These are phyloP conservation scores for Nemophila menziesii DNA, from an alignment of 257 asterid species.

Conservation along the genomic window DNA sequence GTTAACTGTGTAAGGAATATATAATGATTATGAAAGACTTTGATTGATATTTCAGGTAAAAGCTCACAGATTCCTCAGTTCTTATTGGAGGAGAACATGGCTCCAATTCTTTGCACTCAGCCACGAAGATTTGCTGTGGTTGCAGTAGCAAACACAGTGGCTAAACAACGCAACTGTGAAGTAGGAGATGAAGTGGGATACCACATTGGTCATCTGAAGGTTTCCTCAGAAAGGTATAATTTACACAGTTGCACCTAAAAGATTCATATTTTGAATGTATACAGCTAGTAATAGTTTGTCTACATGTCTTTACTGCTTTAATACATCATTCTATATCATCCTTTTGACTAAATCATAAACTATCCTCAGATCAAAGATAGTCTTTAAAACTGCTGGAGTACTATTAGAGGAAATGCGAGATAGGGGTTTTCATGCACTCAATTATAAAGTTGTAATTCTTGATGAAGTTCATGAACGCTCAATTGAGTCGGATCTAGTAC, in stretches of 20 bases:
- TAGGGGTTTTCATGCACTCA: slow-evolving; percentile 75
- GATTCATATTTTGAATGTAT: background rate
- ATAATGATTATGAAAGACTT: background rate
- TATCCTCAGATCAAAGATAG: slow-evolving; percentile 59
- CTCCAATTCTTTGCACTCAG: slow-evolving; percentile 86
- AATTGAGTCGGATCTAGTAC: slow-evolving; percentile 93
- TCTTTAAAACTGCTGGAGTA: slow-evolving; percentile 96
- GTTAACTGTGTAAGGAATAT: too few relatives aligned
- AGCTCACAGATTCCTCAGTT: slow-evolving; percentile 98
- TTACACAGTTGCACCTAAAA: background rate
- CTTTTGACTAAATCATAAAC: background rate
- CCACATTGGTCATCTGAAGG: slow-evolving; percentile 92
- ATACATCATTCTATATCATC: background rate
- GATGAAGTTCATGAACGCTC: slow-evolving; percentile 99
- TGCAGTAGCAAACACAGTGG: slow-evolving; percentile 93
- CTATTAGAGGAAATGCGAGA: slow-evolving; percentile 96
- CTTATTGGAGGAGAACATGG: slow-evolving; percentile 62
- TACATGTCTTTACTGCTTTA: background rate
- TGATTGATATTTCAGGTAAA: slow-evolving; percentile 40
- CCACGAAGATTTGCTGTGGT: slow-evolving; percentile 99
- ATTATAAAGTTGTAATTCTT: slow-evolving; percentile 82
- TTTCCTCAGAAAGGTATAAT: slow-evolving; percentile 56
- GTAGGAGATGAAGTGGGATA: slow-evolving; percentile 92
- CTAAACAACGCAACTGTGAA: slow-evolving; percentile 74
- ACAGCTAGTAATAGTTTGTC: background rate